These are phyloP conservation scores for Pestalotiopsis sp. DNA, from an alignment of 2,329 filamentous ascomycete species.

Conservation along the genomic window DNA sequence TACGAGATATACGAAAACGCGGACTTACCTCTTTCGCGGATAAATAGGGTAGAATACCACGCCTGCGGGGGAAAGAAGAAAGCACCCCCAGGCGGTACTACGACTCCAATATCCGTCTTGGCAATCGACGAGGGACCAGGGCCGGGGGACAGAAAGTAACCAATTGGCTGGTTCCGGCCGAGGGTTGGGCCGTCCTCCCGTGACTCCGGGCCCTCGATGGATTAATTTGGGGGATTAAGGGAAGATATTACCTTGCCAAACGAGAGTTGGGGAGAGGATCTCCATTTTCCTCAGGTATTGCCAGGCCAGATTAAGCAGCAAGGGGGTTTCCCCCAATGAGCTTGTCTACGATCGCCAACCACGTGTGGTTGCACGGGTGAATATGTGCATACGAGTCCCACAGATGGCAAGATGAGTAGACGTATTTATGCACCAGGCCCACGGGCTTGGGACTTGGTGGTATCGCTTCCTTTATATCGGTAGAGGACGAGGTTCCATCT, in stretches of 20 bases:
- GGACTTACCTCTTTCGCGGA: neutral
- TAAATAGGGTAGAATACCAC: neutral
- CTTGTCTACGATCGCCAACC: neutral
- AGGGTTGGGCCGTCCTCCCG: neutral
- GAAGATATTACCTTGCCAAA: no score
- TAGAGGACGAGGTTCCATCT: neutral
- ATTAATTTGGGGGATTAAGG: neutral
- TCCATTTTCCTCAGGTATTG: neutral
- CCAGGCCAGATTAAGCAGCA: neutral
- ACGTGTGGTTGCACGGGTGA: neutral
- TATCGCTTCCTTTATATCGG: neutral
- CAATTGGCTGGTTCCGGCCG: neutral
- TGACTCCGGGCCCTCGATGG: neutral
- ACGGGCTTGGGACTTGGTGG: neutral
- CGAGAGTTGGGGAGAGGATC: neutral
- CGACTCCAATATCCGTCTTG: slow-evolving; percentile 9
- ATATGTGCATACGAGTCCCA: neutral
- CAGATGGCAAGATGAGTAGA: neutral
- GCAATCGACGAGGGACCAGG: neutral
- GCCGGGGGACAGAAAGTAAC: neutral
- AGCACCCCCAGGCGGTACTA: neutral
- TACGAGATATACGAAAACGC: neutral
- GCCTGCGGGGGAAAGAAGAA: neutral
- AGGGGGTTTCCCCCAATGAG: neutral
- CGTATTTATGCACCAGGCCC: neutral